Base-by-base conservation (phyloP, 139 green algal genomes). In the Chlorella sorokiniana region DNA sequence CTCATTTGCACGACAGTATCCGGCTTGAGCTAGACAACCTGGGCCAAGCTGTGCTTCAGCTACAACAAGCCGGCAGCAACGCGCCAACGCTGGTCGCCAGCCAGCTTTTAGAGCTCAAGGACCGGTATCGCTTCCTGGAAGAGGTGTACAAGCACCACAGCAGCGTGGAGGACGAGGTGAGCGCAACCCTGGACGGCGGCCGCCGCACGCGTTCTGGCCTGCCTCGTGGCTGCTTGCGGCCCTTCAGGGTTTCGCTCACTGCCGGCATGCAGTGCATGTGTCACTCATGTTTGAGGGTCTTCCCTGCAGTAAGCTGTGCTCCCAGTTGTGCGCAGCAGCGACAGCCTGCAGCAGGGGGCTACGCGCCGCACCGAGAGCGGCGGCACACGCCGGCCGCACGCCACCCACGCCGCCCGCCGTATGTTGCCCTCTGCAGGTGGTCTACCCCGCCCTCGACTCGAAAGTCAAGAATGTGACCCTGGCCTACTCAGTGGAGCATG, bases 381-480 rank as follows among this genome's bases (percentile, higher is more conserved):
- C 31, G 64, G 62, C 23, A 7, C 33, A 64, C 51, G 42, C 69
- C 61, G 16, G 38, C 3, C 29, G 10, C 40, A 38, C 59, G 75
- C 40, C 61, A 29, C 11, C 35, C 72, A 3, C 35, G 6, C 35
- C 35, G 35, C 33, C 3, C 44, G 9, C 4, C 10, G 10, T 64
- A 7, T 11, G 29, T 61, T n/a, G 5, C 23, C 37, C 37, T 54
- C 0, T 76, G 31, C 91, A 98, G 94, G 93, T 97, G 0, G 88
- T 98, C 4, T 98, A 98, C 79, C 95, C 95, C 11, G 93, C 93
- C 0, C 80, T 98, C 16, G 93, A 97, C 44, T 83, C 86, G 14
- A 97, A 97, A 51, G 94, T 98, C 10, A 90, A 88, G n/a, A 98
- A 98, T 75, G 95, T 98, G 0, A 98, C 95, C 0, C 74, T 88